These are phyloP conservation scores for Microascus cirrosus DNA, from an alignment of 2,329 filamentous ascomycete genomes.

Conservation along the genomic window DNA sequence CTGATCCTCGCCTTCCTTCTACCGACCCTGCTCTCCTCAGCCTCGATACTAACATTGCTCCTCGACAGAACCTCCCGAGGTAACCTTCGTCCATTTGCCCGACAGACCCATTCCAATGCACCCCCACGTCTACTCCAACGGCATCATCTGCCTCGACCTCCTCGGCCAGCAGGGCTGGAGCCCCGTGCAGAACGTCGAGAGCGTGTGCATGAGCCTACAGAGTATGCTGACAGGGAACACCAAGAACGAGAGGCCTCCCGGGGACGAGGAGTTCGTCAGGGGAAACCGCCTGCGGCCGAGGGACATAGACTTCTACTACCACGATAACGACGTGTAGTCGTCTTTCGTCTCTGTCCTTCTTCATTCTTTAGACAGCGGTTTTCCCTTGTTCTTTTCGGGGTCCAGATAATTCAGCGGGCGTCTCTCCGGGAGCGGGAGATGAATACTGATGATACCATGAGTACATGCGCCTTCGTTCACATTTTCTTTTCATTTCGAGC, in stretches of 20 bases:
- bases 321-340: slow-evolving; percentile 66
- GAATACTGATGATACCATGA: background rate
- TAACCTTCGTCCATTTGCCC: slow-evolving; percentile 64
- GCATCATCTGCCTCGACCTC: slow-evolving; percentile 94
- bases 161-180: slow-evolving; percentile 85
- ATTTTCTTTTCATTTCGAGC: background rate
- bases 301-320: slow-evolving; percentile 89
- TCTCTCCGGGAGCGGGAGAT: background rate
- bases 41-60: background rate
- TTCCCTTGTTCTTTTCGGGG: background rate
- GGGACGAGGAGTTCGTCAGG: slow-evolving; percentile 80
- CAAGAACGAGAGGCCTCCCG: slow-evolving; percentile 80
- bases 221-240: slow-evolving; percentile 96
- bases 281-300: slow-evolving; percentile 68
- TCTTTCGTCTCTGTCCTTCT: background rate
- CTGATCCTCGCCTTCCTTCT: background rate
- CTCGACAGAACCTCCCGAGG: slow-evolving; percentile 75
- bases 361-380: background rate
- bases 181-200: slow-evolving; percentile 94
- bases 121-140: slow-evolving; percentile 96
- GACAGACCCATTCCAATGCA: slow-evolving; percentile 76
- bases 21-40: background rate
- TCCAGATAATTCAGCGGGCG: background rate
- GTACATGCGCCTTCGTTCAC: background rate
- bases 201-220: slow-evolving; percentile 92